Evolutionary conservation across 305 asterid genomes (phyloP), one percentile per base, ranked within the genome.

Genomic region (Withania somnifera): DNA sequence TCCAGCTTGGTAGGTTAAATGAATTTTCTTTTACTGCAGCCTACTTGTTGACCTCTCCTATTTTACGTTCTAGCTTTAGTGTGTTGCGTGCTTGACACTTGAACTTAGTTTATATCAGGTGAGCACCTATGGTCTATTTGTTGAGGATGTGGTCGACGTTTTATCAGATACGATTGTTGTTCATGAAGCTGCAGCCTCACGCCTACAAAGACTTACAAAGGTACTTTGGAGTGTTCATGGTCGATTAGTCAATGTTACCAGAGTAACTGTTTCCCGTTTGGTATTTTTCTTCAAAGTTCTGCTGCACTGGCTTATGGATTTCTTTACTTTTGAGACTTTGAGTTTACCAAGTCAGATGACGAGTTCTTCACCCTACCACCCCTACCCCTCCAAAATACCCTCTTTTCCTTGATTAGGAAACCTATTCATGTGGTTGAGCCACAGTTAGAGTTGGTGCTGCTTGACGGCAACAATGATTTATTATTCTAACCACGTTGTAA

Each of bases 141-240:
- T 89, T 76, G 94, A 91, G 81, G 97, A 92, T 79, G 93, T 92
- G 80, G 56, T 85, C 80, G 91, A 90, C 82, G 93, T 89, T 82
- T 83, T 84, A 45, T 56, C 89, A 0, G 93, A 92, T 82, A 86
- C 88, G 1, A 88, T 92, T 9, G 88, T 92, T 64, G 91, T 91
- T 38, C 85, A 87, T 26, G 92, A 91, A 82, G 90, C 92, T 81
- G 91, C 94, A 61, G 87, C 86, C 30, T 87, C 91, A 32, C 90
- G 88, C 83, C 15, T 92, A 38, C 95, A 91, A 64, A 88, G 90
- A 88, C 91, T 92, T 63, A 92, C 93, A 7, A 92, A 92, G 93
- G 97, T 88, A 79, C 58, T 9, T 13, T 9, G 24, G 19, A 54
- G 24, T 13, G 4, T 24, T 78, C 51, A 42, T 3, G 24, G 30